Evolutionary conservation across 2,329 filamentous ascomycete genomes (phyloP).

Genomic region (Cladosporium halotolerans): DNA sequence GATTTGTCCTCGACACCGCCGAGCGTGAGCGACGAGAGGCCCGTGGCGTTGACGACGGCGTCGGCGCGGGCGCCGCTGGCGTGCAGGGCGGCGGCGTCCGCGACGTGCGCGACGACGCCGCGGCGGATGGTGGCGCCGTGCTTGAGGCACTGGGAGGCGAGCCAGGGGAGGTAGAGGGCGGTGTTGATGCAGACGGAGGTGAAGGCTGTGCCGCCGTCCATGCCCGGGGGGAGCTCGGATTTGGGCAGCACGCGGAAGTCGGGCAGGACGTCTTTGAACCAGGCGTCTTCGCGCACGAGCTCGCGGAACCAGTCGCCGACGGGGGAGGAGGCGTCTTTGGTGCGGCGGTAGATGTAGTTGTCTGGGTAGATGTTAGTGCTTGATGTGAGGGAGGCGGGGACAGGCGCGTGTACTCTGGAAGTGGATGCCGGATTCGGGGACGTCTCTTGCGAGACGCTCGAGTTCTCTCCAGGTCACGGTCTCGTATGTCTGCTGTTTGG

Average conservation of each 20-base stretch:
- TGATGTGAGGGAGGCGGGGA: background rate
- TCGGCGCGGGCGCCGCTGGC: slow-evolving; percentile 54
- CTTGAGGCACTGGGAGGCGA: slow-evolving; percentile 71
- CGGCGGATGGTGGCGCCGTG: slow-evolving; percentile 56
- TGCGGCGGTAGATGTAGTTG: slow-evolving; percentile 51
- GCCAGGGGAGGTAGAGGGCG: slow-evolving; percentile 78
- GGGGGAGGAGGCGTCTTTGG: slow-evolving; percentile 53
- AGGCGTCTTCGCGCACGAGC: slow-evolving; percentile 59
- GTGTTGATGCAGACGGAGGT: slow-evolving; percentile 89
- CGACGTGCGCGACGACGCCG: slow-evolving; percentile 55
- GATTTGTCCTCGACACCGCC: slow-evolving; percentile 73
- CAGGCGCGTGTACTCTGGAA: slow-evolving; percentile 48
- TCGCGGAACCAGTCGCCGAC: slow-evolving; percentile 59
- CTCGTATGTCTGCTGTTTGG: slow-evolving; percentile 34
- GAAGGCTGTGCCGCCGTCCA: slow-evolving; percentile 68
- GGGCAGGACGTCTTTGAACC: slow-evolving; percentile 66
- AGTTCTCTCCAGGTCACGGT: slow-evolving; percentile 41
- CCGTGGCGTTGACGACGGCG: slow-evolving; percentile 79
- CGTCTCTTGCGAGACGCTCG: slow-evolving; percentile 44
- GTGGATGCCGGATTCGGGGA: slow-evolving; percentile 74
- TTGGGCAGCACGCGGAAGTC: slow-evolving; percentile 41
- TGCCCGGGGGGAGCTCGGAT: slow-evolving; percentile 50
- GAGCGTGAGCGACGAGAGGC: slow-evolving; percentile 65
- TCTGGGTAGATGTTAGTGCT: slow-evolving; percentile 28
- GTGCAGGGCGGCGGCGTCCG: slow-evolving; percentile 59